A percentile compares a stretch with the other conserved stretches of the same genome.
These are phyloP conservation scores for Aspergillus sp. DNA, from an alignment of 2,329 filamentous ascomycete genomes.

Conservation along the genomic window DNA sequence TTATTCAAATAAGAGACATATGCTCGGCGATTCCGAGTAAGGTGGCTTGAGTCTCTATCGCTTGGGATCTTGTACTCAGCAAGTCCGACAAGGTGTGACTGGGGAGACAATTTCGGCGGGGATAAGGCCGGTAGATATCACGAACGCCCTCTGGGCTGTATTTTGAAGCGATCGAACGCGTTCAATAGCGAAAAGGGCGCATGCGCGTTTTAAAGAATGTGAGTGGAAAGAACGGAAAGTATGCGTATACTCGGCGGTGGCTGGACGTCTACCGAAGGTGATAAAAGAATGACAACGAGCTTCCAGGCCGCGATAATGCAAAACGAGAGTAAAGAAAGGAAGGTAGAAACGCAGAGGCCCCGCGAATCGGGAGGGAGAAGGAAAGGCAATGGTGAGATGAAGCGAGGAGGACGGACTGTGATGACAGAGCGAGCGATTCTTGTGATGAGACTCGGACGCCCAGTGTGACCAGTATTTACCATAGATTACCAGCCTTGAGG, in stretches of 20 bases:
- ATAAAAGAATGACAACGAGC: conserved; percentile 40
- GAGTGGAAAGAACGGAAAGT: conserved; percentile 22
- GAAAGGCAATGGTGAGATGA: conserved; percentile 3
- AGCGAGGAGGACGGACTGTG: background rate
- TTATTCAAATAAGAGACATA: background rate
- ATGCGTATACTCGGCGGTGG: conserved; percentile 13
- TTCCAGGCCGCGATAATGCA: conserved; percentile 28
- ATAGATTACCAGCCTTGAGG: conserved; percentile 1
- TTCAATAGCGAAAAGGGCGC: conserved; percentile 14
- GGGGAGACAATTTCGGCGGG: background rate
- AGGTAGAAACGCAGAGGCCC: conserved; percentile 10
- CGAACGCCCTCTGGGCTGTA: background rate
- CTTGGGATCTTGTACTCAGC: background rate
- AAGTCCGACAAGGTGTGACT: background rate
- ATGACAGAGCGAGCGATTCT: background rate
- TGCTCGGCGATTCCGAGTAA: background rate
- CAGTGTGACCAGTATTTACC: conserved; percentile 17
- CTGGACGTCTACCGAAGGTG: conserved; percentile 23
- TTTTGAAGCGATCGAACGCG: conserved; percentile 8
- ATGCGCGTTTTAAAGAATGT: conserved; percentile 24
- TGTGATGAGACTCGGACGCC: conserved; percentile 2
- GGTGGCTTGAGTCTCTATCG: background rate
- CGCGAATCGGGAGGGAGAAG: background rate
- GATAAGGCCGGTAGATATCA: background rate
- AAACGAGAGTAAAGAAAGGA: conserved; percentile 12